phyloP scores from a whole-genome alignment of 2,329 filamentous ascomycete species.

The Phaeoacremonium minimum region DNA sequence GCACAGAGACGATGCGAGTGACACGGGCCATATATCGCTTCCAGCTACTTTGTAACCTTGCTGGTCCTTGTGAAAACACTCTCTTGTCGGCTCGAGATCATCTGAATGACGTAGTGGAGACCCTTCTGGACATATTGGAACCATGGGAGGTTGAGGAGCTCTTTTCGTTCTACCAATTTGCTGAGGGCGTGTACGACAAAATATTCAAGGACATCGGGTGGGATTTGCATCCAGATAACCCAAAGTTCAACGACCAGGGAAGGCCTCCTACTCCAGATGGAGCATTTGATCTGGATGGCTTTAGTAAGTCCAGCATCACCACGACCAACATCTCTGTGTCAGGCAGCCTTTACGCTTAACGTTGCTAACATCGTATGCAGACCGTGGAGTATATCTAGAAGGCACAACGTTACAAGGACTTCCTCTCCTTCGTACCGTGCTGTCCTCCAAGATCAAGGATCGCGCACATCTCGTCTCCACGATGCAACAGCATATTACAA shows the following conservation, averaged over 20 bases:
- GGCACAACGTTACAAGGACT: conserved; percentile 1
- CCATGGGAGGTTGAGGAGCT: conserved; percentile 11
- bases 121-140: conserved; percentile 5
- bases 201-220: conserved; percentile 1
- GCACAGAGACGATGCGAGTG: conserved; percentile 4
- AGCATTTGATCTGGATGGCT: conserved; percentile 3
- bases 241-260: conserved; percentile 3
- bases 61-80: background rate
- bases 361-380: background rate
- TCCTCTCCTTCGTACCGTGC: conserved; percentile 1
- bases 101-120: background rate
- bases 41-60: conserved; percentile 5
- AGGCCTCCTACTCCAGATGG: conserved; percentile 1
- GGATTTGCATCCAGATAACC: conserved; percentile 4
- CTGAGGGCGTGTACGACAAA: conserved; percentile 3
- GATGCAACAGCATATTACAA: conserved; percentile 14
- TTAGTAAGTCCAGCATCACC: conserved; percentile 1
- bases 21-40: conserved; percentile 8
- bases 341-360: background rate
- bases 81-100: background rate
- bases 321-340: background rate
- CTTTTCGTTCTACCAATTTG: conserved; percentile 2
- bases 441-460: conserved; percentile 5
- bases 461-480: conserved; percentile 20
- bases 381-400: background rate